Conservation (phyloP, 1,284 basidiomycete species). For the Microbotryum silenes-acaulis region DNA sequence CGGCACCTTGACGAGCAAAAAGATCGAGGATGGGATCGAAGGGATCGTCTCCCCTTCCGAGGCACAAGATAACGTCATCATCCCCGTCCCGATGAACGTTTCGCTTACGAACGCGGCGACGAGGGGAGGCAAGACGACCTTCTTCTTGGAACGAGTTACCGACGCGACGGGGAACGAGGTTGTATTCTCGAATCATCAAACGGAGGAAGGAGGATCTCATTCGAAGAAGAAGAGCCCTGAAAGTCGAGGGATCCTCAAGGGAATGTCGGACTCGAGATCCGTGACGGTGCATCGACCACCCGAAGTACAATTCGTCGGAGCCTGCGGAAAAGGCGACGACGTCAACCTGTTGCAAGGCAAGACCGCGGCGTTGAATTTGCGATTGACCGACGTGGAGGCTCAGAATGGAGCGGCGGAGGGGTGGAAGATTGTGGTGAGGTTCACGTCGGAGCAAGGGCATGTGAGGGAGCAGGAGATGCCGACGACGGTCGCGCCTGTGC, state of each 20-base stretch:
- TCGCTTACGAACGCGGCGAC: slow-evolving; percentile 45
- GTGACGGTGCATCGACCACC: slow-evolving; percentile 71
- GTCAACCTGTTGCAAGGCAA: slow-evolving; percentile 65
- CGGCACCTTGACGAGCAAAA: slow-evolving; percentile 3
- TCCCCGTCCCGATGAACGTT: slow-evolving; percentile 61
- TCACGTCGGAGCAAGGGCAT: slow-evolving; percentile 46
- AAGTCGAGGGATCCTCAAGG: background rate
- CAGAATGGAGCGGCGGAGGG: slow-evolving; percentile 46
- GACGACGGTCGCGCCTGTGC: slow-evolving; percentile 48
- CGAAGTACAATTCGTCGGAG: slow-evolving; percentile 58
- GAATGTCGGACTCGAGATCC: slow-evolving; percentile 44
- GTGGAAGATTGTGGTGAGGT: slow-evolving; percentile 57
- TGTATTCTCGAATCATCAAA: slow-evolving; percentile 23
- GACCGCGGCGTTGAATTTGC: slow-evolving; percentile 48
- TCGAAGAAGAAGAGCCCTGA: slow-evolving; percentile 15
- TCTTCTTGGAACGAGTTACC: slow-evolving; percentile 61
- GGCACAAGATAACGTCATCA: background rate
- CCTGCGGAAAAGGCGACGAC: slow-evolving; percentile 59
- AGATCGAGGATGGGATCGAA: slow-evolving; percentile 11
- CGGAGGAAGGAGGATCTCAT: background rate
- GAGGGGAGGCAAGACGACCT: slow-evolving; percentile 56
- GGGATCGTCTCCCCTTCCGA: slow-evolving; percentile 19
- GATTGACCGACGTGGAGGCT: slow-evolving; percentile 43
- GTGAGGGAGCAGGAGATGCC: slow-evolving; percentile 49
- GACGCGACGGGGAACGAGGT: slow-evolving; percentile 67